Percentiles rank a stretch among this genome's conserved stretches.
Evolutionary conservation across 2,329 filamentous ascomycete genomes (phyloP).

Genomic region (Calonectria hongkongensis): DNA sequence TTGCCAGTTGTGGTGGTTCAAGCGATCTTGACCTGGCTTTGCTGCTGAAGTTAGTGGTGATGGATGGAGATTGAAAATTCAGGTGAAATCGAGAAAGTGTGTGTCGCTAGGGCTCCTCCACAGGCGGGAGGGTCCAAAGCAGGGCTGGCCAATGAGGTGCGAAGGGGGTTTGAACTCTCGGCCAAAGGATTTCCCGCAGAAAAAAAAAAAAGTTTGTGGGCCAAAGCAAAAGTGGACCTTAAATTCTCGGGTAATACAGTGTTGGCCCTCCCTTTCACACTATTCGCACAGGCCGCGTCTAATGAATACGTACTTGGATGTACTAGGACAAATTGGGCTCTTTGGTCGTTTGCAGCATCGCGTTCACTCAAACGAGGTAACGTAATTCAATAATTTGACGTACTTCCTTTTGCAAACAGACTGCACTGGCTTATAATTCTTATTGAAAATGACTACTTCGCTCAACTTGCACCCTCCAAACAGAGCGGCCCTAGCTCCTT

Average conservation of each 20-base stretch:
- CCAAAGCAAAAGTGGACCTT: background rate
- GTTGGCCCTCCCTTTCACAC: background rate
- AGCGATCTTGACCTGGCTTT: conserved; percentile 66
- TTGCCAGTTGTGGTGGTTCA: conserved; percentile 68
- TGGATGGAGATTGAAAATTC: conserved; percentile 59
- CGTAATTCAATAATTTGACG: too few relatives aligned
- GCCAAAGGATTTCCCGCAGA: conserved; percentile 50
- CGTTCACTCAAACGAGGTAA: background rate
- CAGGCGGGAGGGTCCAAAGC: conserved; percentile 40
- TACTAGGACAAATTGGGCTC: background rate
- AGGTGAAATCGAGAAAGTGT: conserved; percentile 63
- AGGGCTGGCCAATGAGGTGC: conserved; percentile 58
- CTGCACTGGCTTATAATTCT: background rate
- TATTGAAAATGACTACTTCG: conserved; percentile 51
- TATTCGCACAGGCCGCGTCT: conserved; percentile 22
- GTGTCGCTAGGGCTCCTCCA: conserved; percentile 64
- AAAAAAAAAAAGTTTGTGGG: conserved; percentile 36
- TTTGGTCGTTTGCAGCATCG: background rate
- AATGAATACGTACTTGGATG: conserved; percentile 1
- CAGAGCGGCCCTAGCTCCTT: conserved; percentile 46
- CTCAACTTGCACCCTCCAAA: conserved; percentile 64
- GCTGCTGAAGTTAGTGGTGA: conserved; percentile 62
- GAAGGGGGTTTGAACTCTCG: conserved; percentile 39
- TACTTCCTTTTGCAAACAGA: background rate
- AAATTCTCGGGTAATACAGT: conserved; percentile 35